These are phyloP conservation scores for Pseudopyrenochaeta lycopersici DNA, from an alignment of 2,329 filamentous ascomycete genomes.

Conservation along the genomic window DNA sequence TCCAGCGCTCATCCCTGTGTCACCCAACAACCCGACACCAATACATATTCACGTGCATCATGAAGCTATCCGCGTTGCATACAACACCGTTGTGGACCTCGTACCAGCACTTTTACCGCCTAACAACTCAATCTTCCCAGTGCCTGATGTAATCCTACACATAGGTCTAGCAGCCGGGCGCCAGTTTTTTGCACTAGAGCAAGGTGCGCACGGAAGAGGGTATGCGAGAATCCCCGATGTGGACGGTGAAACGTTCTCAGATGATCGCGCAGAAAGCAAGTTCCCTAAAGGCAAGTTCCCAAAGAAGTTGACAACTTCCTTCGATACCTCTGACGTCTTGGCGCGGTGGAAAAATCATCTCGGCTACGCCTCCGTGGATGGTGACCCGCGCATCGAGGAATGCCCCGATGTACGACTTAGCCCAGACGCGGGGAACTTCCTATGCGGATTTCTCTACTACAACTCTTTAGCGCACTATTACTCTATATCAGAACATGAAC, in stretches of 20 bases:
- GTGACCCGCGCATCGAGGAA: not conserved
- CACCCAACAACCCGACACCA: conserved; percentile 31
- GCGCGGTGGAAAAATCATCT: conserved; percentile 37
- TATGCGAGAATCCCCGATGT: conserved; percentile 46
- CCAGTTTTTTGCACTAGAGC: conserved; percentile 47
- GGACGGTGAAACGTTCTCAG: conserved; percentile 37
- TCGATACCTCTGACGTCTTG: conserved; percentile 44
- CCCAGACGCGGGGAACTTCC: conserved; percentile 46
- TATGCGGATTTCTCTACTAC: conserved; percentile 50
- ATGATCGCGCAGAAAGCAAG: conserved; percentile 20
- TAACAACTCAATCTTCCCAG: conserved; percentile 20
- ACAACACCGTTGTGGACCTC: conserved; percentile 35
- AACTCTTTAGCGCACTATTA: conserved; percentile 44
- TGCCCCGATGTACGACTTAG: conserved; percentile 37
- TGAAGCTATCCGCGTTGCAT: conserved; percentile 47
- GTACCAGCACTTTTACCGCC: conserved; percentile 41
- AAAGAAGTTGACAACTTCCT: conserved; percentile 35
- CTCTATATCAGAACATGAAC: conserved; percentile 22
- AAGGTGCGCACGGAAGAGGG: conserved; percentile 36
- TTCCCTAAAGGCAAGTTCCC: conserved; percentile 33
- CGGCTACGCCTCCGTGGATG: conserved; percentile 6
- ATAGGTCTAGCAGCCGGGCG: conserved; percentile 50
- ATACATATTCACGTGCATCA: conserved; percentile 48
- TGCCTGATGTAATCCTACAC: conserved; percentile 46
- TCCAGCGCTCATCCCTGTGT: conserved; percentile 43